Percentiles rank a stretch among this genome's conserved stretches.
These are phyloP conservation scores for Kodamaea fukazawae DNA, from an alignment of 805 yeast species.

Conservation along the genomic window DNA sequence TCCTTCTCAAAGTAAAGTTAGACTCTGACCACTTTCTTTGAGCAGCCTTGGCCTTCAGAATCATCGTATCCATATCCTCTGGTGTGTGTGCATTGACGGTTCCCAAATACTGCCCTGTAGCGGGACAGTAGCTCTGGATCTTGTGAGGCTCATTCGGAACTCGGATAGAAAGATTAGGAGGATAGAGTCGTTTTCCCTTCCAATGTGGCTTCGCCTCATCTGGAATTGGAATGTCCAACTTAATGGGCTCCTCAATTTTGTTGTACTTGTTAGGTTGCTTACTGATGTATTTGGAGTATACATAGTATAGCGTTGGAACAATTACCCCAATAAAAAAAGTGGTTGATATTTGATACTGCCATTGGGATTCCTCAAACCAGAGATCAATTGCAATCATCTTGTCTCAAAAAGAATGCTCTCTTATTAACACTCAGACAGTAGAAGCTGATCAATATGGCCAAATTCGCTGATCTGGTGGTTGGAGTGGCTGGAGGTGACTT, in stretches of 20 bases:
- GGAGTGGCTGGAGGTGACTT: no score
- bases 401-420: no score
- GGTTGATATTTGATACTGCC: constrained; percentile 46
- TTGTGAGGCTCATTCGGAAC: constrained; percentile 60
- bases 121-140: constrained; percentile 91
- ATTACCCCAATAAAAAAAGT: constrained; percentile 42
- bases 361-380: constrained; percentile 37
- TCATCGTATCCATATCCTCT: constrained; percentile 67
- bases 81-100: constrained; percentile 60
- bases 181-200: constrained; percentile 80
- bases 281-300: constrained; percentile 37
- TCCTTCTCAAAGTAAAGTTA: constrained; percentile 62
- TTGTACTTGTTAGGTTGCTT: constrained; percentile 39
- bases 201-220: constrained; percentile 83
- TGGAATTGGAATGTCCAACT: constrained; percentile 58
- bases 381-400: constrained; percentile 44
- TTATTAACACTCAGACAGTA: no score
- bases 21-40: constrained; percentile 53
- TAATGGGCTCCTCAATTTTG: constrained; percentile 42
- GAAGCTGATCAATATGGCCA: no score
- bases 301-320: constrained; percentile 33
- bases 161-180: constrained; percentile 51
- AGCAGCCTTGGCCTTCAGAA: constrained; percentile 52
- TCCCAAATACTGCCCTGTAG: constrained; percentile 89
- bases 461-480: no score